Conservation (phyloP, 179 eudicot species). For the Drosera spatulata region DNA sequence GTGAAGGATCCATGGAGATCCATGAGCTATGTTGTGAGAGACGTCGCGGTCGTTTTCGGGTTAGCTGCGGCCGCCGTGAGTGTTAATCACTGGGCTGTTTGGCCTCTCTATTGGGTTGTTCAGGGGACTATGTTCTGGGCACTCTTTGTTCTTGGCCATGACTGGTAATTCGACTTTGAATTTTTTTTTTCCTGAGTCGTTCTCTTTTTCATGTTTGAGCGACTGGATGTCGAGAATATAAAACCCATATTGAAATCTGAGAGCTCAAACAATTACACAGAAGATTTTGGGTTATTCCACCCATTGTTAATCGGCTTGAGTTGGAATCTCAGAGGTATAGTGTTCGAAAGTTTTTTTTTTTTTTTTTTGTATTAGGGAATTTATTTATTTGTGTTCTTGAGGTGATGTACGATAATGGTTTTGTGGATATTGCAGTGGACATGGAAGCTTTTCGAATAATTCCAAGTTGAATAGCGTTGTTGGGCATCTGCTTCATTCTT, state of each 20-base stretch:
- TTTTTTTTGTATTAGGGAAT: neutral
- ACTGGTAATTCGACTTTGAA: slow-evolving; percentile 35
- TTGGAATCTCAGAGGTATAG: too few relatives aligned
- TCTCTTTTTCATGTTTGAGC: neutral
- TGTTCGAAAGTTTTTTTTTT: neutral
- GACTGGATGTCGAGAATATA: neutral
- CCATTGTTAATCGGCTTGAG: too few relatives aligned
- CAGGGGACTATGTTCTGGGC: slow-evolving; percentile 95
- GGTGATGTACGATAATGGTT: slow-evolving; percentile 1
- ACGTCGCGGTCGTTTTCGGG: slow-evolving; percentile 57
- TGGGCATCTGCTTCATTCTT: slow-evolving; percentile 84
- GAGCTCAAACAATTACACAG: too few relatives aligned
- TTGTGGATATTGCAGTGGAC: slow-evolving; percentile 41
- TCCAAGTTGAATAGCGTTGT: slow-evolving; percentile 65
- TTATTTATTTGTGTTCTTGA: slow-evolving; percentile 2
- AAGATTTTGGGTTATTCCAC: too few relatives aligned
- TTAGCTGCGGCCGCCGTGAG: slow-evolving; percentile 62
- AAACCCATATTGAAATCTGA: too few relatives aligned
- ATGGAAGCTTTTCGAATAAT: slow-evolving; percentile 80
- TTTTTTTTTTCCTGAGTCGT: neutral
- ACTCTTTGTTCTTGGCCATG: slow-evolving; percentile 92
- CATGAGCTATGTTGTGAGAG: slow-evolving; percentile 69
- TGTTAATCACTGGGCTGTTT: slow-evolving; percentile 62
- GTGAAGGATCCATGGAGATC: slow-evolving; percentile 79
- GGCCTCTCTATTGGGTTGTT: slow-evolving; percentile 94